phyloP scores from a whole-genome alignment of 1,284 basidiomycete species.

The Clitocybe nebularis region DNA sequence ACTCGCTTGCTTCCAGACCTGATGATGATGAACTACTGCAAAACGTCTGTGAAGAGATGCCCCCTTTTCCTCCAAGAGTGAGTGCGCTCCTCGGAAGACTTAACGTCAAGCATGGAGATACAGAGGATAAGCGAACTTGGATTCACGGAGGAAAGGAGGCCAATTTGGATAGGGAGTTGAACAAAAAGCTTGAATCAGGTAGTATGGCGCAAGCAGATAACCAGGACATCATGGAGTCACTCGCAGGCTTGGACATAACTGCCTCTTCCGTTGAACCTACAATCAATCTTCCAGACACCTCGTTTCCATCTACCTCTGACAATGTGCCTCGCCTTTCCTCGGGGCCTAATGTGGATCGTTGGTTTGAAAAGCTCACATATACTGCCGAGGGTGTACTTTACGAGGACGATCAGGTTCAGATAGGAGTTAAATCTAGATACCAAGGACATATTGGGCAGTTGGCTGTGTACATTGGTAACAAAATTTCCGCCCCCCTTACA shows the following conservation, averaged over 20 bases:
- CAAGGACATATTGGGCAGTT: conserved; percentile 90
- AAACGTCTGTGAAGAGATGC: conserved; percentile 98
- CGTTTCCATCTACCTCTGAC: conserved; percentile 19
- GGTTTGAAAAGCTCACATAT: conserved; percentile 86
- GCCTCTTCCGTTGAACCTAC: conserved; percentile 29
- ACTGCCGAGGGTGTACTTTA: conserved; percentile 87
- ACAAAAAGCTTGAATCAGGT: conserved; percentile 38
- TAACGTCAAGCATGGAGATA: conserved; percentile 85
- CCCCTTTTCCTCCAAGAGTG: conserved; percentile 93
- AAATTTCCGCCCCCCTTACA: conserved; percentile 80
- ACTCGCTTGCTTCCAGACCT: conserved; percentile 74
- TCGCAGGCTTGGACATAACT: conserved; percentile 81
- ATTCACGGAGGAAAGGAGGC: conserved; percentile 91
- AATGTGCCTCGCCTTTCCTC: conserved; percentile 50
- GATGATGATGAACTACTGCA: conserved; percentile 92
- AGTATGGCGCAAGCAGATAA: conserved; percentile 28
- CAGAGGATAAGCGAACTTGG: conserved; percentile 94
- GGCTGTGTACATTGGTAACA: conserved; percentile 95
- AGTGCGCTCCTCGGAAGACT: conserved; percentile 85
- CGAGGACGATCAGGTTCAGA: conserved; percentile 93
- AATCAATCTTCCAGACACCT: conserved; percentile 8
- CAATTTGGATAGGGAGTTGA: conserved; percentile 71
- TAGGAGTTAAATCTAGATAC: conserved; percentile 95
- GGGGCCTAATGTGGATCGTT: conserved; percentile 76
- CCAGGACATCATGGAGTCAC: conserved; percentile 67